These are phyloP conservation scores for Fusarium equiseti DNA, from an alignment of 2,329 filamentous ascomycete genomes.

Conservation along the genomic window DNA sequence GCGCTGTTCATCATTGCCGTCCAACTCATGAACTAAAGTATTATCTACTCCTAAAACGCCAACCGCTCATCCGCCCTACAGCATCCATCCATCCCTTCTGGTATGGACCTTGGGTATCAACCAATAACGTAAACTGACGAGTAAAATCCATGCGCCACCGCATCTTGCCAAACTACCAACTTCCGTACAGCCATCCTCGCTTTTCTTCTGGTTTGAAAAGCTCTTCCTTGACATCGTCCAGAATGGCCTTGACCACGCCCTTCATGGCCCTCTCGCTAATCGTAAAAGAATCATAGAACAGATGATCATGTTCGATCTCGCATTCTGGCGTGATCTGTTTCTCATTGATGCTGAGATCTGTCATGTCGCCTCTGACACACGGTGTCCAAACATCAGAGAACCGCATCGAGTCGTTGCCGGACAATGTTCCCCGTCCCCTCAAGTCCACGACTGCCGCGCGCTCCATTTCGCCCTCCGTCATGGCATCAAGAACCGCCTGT, in stretches of 20 bases:
- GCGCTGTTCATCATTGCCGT: neutral
- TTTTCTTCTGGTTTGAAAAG: slow-evolving; percentile 41
- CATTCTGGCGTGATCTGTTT: slow-evolving; percentile 50
- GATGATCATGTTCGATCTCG: slow-evolving; percentile 58
- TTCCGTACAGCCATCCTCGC: slow-evolving; percentile 36
- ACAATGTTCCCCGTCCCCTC: slow-evolving; percentile 57
- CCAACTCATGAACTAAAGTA: neutral
- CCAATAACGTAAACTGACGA: slow-evolving; percentile 1
- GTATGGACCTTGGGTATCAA: slow-evolving; percentile 20
- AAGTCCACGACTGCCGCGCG: slow-evolving; percentile 57
- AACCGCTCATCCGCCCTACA: neutral
- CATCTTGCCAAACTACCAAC: slow-evolving; percentile 14
- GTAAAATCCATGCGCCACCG: neutral
- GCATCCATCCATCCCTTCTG: neutral
- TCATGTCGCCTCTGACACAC: slow-evolving; percentile 51
- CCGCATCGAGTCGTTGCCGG: slow-evolving; percentile 49
- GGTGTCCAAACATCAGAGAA: slow-evolving; percentile 59
- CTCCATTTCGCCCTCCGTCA: slow-evolving; percentile 63
- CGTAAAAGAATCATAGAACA: slow-evolving; percentile 66
- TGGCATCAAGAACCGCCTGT: slow-evolving; percentile 57
- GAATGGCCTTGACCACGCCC: slow-evolving; percentile 35
- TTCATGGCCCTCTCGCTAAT: slow-evolving; percentile 53
- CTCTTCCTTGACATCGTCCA: slow-evolving; percentile 37
- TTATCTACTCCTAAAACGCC: slow-evolving; percentile 27
- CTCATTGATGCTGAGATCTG: slow-evolving; percentile 30